Evolutionary conservation across 2,329 filamentous ascomycete species (phyloP).

Genomic region (Huntiella bhutanensis): DNA sequence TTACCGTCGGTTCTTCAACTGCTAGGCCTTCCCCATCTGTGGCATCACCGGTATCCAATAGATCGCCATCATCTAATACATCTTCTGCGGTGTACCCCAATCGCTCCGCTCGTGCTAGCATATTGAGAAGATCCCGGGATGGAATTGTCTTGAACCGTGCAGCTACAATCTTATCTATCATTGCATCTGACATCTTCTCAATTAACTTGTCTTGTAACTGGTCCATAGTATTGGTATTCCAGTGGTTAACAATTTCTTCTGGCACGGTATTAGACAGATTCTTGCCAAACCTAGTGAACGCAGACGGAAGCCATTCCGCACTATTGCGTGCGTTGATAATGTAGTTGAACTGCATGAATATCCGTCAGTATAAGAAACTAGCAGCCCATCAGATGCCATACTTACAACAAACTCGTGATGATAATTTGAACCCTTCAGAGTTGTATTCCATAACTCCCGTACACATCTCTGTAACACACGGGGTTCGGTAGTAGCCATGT

Average conservation of each 20-base stretch:
- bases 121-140: conserved; percentile 35
- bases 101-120: conserved; percentile 35
- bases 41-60: conserved; percentile 14
- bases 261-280: conserved; percentile 24
- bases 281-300: conserved; percentile 26
- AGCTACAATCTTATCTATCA: conserved; percentile 34
- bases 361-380: background rate
- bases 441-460: conserved; percentile 27
- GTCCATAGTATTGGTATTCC: conserved; percentile 19
- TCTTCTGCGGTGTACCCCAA: conserved; percentile 26
- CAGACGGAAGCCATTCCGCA: no score
- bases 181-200: conserved; percentile 25
- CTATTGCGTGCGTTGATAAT: no score
- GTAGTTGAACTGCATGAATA: conserved; percentile 19
- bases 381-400: background rate
- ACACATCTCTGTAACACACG: conserved; percentile 24
- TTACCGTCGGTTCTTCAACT: no score
- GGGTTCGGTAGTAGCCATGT: conserved; percentile 14
- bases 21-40: no score
- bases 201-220: conserved; percentile 31
- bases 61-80: conserved; percentile 21
- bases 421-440: conserved; percentile 25
- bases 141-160: conserved; percentile 33
- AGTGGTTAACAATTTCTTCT: conserved; percentile 21
- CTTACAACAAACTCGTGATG: conserved; percentile 28